These are phyloP conservation scores for Aristolochia fimbriata DNA, from an alignment of 164 flowering plant species.

Conservation along the genomic window DNA sequence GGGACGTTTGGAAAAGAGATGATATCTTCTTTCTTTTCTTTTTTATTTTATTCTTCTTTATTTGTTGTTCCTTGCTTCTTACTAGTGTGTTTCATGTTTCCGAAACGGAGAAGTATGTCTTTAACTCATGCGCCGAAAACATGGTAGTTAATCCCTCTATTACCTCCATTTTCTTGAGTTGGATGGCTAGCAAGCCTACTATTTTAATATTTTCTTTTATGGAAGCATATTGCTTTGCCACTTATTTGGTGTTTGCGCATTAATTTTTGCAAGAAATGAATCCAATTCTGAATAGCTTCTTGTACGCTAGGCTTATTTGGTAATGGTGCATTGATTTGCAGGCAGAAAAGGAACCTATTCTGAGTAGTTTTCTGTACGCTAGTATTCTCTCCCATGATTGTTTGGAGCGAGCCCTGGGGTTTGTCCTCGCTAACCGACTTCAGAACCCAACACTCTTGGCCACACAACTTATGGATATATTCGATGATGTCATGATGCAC, in stretches of 20 bases:
- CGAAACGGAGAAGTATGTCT: too few species aligned
- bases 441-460: constrained; percentile 69
- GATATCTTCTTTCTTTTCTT: too few species aligned
- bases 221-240: too few species aligned
- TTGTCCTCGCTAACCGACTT: constrained; percentile 74
- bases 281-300: constrained; percentile 75
- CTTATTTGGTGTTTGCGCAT: neutral
- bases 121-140: too few species aligned
- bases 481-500: constrained; percentile 47
- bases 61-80: too few species aligned
- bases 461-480: constrained; percentile 67
- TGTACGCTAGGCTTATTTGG: constrained; percentile 44
- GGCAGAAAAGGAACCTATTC: constrained; percentile 88
- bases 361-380: constrained; percentile 81
- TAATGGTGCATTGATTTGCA: constrained; percentile 10
- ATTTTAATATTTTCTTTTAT: too few species aligned
- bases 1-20: too few species aligned
- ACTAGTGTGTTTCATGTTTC: too few species aligned
- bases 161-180: too few species aligned
- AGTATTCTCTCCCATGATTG: constrained; percentile 68
- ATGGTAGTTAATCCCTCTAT: too few species aligned
- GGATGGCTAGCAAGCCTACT: too few species aligned
- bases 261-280: constrained; percentile 70
- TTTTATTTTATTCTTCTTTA: too few species aligned
- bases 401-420: constrained; percentile 69